Conservation (phyloP, 2,329 filamentous ascomycete species). For the Neoarthrinium moseri region DNA sequence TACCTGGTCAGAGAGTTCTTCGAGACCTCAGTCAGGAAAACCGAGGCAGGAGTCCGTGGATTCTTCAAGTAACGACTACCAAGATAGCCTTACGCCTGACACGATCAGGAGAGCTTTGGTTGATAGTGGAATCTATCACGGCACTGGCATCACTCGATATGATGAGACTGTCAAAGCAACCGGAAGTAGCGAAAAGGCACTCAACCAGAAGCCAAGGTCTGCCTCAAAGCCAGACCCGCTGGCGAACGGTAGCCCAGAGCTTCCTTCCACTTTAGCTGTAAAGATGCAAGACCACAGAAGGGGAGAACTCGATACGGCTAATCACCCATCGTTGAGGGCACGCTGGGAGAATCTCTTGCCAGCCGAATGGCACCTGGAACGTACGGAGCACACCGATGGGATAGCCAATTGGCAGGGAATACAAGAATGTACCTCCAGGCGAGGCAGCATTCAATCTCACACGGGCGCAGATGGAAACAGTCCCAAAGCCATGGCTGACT, state of each 20-base stretch:
- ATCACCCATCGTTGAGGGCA: not conserved
- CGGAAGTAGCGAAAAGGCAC: too few species aligned
- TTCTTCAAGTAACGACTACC: not conserved
- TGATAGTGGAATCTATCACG: conserved; percentile 8
- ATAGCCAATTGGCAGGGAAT: too few species aligned
- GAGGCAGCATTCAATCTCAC: not conserved
- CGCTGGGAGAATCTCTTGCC: not conserved
- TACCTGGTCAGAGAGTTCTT: conserved; percentile 20
- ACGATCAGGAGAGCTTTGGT: conserved; percentile 1
- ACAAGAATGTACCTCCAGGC: too few species aligned
- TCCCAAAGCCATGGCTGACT: not conserved
- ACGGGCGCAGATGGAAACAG: not conserved
- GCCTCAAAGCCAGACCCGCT: too few species aligned
- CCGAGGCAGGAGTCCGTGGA: not conserved
- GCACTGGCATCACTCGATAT: conserved; percentile 7
- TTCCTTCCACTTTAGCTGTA: too few species aligned
- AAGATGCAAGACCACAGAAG: too few species aligned
- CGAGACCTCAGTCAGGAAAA: not conserved
- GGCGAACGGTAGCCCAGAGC: too few species aligned
- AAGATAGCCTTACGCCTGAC: not conserved
- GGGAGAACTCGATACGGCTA: too few species aligned
- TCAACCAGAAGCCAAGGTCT: too few species aligned
- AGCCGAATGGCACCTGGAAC: not conserved
- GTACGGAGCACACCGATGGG: too few species aligned
- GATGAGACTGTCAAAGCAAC: too few species aligned